A percentile compares a stretch with the other conserved stretches of the same genome.
phyloP scores from a whole-genome alignment of 495 filamentous ascomycete genomes.

The Lophium mytilinum region DNA sequence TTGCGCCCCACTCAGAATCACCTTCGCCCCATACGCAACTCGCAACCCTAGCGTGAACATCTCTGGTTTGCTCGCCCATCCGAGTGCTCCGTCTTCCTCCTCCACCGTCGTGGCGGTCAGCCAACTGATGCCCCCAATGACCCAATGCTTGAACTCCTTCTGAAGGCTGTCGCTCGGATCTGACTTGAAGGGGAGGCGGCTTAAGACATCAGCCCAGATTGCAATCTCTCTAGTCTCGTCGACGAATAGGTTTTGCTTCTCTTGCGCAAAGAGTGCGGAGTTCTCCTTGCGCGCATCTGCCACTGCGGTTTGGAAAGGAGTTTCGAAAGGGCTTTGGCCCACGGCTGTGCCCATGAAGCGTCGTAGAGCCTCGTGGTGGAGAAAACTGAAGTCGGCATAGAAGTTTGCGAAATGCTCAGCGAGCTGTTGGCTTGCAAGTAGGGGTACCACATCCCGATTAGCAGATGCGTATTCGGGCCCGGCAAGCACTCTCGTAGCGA shows the following conservation, averaged over 20 bases:
- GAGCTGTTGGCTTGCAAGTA: constrained; percentile 44
- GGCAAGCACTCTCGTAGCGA: constrained; percentile 35
- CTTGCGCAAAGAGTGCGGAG: constrained; percentile 69
- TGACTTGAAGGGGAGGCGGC: constrained; percentile 15
- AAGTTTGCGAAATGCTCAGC: constrained; percentile 35
- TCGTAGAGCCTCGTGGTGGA: constrained; percentile 30
- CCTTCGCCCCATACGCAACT: constrained; percentile 44
- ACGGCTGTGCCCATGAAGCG: constrained; percentile 18
- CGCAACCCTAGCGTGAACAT: constrained; percentile 60
- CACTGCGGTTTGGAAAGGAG: constrained; percentile 41
- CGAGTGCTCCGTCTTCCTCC: constrained; percentile 54
- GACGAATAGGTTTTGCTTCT: constrained; percentile 86
- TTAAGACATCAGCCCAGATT: constrained; percentile 51
- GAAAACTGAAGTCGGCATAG: constrained; percentile 33
- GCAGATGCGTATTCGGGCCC: neutral
- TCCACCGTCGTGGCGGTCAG: constrained; percentile 37
- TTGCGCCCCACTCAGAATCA: constrained; percentile 23
- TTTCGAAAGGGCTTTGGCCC: neutral
- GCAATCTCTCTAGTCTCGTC: constrained; percentile 65
- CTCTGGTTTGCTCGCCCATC: constrained; percentile 65
- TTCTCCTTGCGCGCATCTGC: constrained; percentile 49
- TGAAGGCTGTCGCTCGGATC: constrained; percentile 23
- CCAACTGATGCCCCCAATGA: constrained; percentile 45
- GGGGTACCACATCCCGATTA: constrained; percentile 30
- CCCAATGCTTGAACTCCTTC: constrained; percentile 44